A percentile compares a stretch with the other conserved stretches of the same genome.
These are phyloP conservation scores for Acacia melanoxylon DNA, from an alignment of 306 rosid species.

Conservation along the genomic window DNA sequence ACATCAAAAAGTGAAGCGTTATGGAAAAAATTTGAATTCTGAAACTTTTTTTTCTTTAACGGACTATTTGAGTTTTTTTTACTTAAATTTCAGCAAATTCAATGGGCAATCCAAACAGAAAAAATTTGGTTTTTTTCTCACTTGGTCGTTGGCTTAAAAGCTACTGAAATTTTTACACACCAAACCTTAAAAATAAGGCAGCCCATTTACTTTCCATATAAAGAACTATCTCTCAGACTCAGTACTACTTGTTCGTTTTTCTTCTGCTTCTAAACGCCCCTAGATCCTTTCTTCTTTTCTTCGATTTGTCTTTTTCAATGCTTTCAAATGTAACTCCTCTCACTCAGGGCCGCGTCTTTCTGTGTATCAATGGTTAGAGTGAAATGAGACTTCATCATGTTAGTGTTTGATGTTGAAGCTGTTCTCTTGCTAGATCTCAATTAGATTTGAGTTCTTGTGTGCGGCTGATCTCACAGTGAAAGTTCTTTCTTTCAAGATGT, in stretches of 20 bases:
- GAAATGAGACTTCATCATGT: slow-evolving; percentile 10
- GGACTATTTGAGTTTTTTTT: too few species aligned
- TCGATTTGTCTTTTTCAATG: neutral
- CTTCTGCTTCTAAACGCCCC: slow-evolving; percentile 6
- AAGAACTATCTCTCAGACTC: neutral
- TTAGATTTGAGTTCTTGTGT: neutral
- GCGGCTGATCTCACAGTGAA: neutral
- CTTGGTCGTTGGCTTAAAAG: too few species aligned
- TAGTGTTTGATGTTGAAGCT: slow-evolving; percentile 19
- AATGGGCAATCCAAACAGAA: too few species aligned
- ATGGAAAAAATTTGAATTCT: too few species aligned
- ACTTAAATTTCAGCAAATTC: too few species aligned
- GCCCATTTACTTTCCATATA: neutral
- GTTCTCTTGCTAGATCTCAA: slow-evolving; percentile 34
- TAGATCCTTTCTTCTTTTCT: neutral
- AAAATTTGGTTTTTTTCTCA: too few species aligned
- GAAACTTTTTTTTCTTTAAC: too few species aligned
- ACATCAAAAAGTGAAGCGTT: too few species aligned
- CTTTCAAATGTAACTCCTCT: slow-evolving; percentile 24
- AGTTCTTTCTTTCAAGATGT: neutral
- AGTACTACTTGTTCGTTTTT: slow-evolving; percentile 12
- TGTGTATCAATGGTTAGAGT: neutral
- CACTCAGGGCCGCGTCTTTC: neutral
- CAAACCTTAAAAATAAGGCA: too few species aligned
- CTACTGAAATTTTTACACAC: too few species aligned